A percentile compares a stretch with the other conserved stretches of the same genome.
These are phyloP conservation scores for Phyllosticta citriasiana DNA, from an alignment of 2,329 filamentous ascomycete species.

Conservation along the genomic window DNA sequence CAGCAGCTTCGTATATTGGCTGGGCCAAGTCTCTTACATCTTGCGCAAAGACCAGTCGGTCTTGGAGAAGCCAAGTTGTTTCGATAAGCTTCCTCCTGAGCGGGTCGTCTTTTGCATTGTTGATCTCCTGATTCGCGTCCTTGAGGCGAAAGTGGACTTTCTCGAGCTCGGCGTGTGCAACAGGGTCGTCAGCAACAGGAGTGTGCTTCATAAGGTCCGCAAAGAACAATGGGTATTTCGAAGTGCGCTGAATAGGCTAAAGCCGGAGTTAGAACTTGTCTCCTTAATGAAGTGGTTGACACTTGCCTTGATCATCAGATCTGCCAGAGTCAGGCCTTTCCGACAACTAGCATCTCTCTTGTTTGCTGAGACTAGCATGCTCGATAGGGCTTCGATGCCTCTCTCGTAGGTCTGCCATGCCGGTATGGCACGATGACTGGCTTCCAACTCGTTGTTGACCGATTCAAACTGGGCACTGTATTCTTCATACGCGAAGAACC, in stretches of 20 bases:
- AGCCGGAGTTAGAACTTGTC: neutral
- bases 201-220: conserved; percentile 74
- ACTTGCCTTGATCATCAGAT: conserved; percentile 78
- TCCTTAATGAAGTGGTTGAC: neutral
- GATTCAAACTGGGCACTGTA: conserved; percentile 85
- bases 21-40: conserved; percentile 41
- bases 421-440: conserved; percentile 56
- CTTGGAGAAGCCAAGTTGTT: conserved; percentile 76
- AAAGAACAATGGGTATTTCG: conserved; percentile 83
- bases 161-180: conserved; percentile 70
- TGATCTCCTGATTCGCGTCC: conserved; percentile 68
- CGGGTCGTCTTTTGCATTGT: conserved; percentile 70
- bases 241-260: conserved; percentile 84
- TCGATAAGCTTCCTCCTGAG: conserved; percentile 60
- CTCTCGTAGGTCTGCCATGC: conserved; percentile 74
- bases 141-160: conserved; percentile 61
- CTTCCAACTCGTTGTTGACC: conserved; percentile 67
- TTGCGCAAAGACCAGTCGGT: conserved; percentile 64
- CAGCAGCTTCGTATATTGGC: neutral
- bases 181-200: conserved; percentile 74
- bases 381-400: conserved; percentile 74
- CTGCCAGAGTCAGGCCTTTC: conserved; percentile 72
- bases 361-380: conserved; percentile 61
- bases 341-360: conserved; percentile 52
- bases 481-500: conserved; percentile 81